These are phyloP conservation scores for Acanthamoeba divionensis DNA, from an alignment of 208 protist species.

Conservation along the genomic window DNA sequence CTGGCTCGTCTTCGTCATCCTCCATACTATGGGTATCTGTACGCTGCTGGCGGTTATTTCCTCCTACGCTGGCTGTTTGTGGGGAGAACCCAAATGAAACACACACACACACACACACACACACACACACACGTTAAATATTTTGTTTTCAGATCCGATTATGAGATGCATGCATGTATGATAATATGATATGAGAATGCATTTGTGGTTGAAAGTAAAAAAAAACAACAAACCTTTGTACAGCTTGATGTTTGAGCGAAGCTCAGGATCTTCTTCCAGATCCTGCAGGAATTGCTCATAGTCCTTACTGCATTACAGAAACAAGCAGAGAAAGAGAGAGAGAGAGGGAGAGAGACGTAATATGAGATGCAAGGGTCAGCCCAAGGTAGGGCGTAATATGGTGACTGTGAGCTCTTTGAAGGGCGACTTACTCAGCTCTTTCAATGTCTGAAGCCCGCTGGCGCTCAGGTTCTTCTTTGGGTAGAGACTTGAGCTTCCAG, in stretches of 20 bases:
- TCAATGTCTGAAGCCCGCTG: not conserved
- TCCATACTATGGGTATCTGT: not conserved
- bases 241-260: conserved; percentile 76
- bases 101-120: not conserved
- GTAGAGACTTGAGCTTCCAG: conserved; percentile 72
- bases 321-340: not conserved
- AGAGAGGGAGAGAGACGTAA: not conserved
- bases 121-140: too few relatives aligned
- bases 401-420: conserved; percentile 59
- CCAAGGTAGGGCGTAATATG: conserved; percentile 44
- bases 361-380: conserved; percentile 15
- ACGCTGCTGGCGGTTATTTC: not conserved
- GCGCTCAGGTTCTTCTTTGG: conserved; percentile 50
- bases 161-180: too few relatives aligned
- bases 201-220: too few relatives aligned
- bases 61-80: not conserved
- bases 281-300: conserved; percentile 80
- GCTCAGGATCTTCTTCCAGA: conserved; percentile 82
- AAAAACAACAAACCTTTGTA: too few relatives aligned
- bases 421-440: not conserved
- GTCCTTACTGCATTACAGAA: conserved; percentile 53
- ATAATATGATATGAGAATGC: too few relatives aligned
- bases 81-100: not conserved
- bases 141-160: too few relatives aligned
- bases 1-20: not conserved